phyloP scores from a whole-genome alignment of 2,329 filamentous ascomycete genomes.

The Fonsecaea pedrosoi region DNA sequence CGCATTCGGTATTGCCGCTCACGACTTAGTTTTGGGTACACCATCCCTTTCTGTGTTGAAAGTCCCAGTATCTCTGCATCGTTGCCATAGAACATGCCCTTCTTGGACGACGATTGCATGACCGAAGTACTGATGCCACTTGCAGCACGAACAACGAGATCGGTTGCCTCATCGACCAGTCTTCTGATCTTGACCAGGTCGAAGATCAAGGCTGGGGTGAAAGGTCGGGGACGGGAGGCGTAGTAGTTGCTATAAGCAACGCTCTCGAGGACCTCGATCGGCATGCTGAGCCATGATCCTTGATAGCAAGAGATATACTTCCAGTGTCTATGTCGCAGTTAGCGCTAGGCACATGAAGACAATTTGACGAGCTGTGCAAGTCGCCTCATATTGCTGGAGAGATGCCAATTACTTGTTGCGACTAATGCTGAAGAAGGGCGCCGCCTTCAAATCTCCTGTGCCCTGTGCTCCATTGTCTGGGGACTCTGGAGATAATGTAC shows the following conservation, averaged over 20 bases:
- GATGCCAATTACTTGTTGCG: conserved; percentile 66
- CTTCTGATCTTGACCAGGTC: conserved; percentile 82
- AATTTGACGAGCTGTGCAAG: neutral
- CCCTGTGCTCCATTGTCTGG: conserved; percentile 2
- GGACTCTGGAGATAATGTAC: neutral
- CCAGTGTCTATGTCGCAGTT: conserved; percentile 69
- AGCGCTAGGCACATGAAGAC: conserved; percentile 5
- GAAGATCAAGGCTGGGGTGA: conserved; percentile 82
- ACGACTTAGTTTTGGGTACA: conserved; percentile 71
- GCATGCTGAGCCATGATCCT: conserved; percentile 81
- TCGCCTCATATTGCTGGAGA: conserved; percentile 11
- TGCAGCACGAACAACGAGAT: conserved; percentile 76
- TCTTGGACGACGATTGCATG: conserved; percentile 62
- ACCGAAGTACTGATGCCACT: conserved; percentile 73
- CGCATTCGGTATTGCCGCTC: conserved; percentile 80
- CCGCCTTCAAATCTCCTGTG: conserved; percentile 39
- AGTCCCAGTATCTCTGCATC: conserved; percentile 63
- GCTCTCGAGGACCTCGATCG: conserved; percentile 77
- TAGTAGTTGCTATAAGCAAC: conserved; percentile 82
- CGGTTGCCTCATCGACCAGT: conserved; percentile 79
- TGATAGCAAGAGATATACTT: conserved; percentile 83
- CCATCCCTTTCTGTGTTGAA: conserved; percentile 62
- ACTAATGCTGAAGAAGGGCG: conserved; percentile 65
- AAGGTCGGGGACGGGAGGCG: conserved; percentile 74
- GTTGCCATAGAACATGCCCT: conserved; percentile 57